A percentile compares a stretch with the other conserved stretches of the same genome.
phyloP scores from a whole-genome alignment of 495 filamentous ascomycete species.

The Hypoxylon crocopeplum region DNA sequence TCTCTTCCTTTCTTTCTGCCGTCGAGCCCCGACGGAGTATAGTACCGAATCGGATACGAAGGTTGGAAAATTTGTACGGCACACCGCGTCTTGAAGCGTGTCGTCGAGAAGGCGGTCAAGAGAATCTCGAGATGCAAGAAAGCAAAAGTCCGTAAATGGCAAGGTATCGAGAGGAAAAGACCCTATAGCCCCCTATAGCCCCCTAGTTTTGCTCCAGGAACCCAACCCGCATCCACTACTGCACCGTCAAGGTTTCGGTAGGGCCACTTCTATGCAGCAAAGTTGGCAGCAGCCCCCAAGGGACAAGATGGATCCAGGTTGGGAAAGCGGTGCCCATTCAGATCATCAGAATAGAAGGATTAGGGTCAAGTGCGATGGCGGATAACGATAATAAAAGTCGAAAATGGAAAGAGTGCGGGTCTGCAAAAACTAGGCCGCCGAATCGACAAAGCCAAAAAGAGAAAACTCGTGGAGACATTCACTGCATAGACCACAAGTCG shows the following conservation, averaged over 20 bases:
- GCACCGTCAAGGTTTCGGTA: slow-evolving; percentile 28
- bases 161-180: slow-evolving; percentile 5
- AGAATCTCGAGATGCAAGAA: slow-evolving; percentile 5
- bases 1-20: slow-evolving; percentile 5
- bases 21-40: slow-evolving; percentile 27
- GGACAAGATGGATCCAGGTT: slow-evolving; percentile 10
- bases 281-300: slow-evolving; percentile 13
- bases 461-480: slow-evolving; percentile 6
- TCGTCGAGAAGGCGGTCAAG: slow-evolving; percentile 43
- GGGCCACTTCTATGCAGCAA: slow-evolving; percentile 4
- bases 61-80: slow-evolving; percentile 10
- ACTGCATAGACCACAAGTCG: slow-evolving; percentile 2
- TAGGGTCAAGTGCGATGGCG: neutral
- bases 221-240: slow-evolving; percentile 27
- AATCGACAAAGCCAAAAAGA: slow-evolving; percentile 24
- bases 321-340: slow-evolving; percentile 5
- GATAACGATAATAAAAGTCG: slow-evolving; percentile 24
- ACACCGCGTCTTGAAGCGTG: slow-evolving; percentile 34
- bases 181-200: neutral
- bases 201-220: slow-evolving; percentile 11
- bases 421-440: neutral
- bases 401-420: slow-evolving; percentile 23
- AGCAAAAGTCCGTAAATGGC: slow-evolving; percentile 29
- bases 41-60: slow-evolving; percentile 24
- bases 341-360: neutral